A percentile compares a stretch with the other conserved stretches of the same genome.
Evolutionary conservation across 202 grass and related monocot genomes (phyloP).

Genomic region (Bolboschoenoplectus hybrid): DNA sequence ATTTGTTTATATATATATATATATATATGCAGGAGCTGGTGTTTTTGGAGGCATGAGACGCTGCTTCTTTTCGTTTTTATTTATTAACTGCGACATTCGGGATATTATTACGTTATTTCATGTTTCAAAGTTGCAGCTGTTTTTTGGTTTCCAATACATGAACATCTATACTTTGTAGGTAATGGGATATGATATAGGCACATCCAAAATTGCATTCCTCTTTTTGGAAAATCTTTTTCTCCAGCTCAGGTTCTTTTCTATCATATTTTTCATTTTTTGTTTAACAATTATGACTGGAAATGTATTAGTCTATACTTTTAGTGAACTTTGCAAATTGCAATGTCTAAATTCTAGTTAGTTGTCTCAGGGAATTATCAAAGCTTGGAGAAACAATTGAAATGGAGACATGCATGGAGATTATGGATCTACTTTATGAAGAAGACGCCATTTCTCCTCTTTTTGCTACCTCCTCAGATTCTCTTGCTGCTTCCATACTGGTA

Average conservation of each 20-base stretch:
- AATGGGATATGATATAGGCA: slow-evolving; percentile 70
- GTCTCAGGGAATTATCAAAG: slow-evolving; percentile 73
- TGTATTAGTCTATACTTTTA: neutral
- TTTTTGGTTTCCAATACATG: slow-evolving; percentile 12
- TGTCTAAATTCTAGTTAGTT: slow-evolving; percentile 23
- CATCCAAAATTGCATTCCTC: slow-evolving; percentile 63
- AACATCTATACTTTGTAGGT: slow-evolving; percentile 49
- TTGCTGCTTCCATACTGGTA: slow-evolving; percentile 89
- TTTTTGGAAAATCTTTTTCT: slow-evolving; percentile 75
- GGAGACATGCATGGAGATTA: slow-evolving; percentile 81
- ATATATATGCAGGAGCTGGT: slow-evolving; percentile 68
- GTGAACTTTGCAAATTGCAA: neutral
- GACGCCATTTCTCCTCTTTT: slow-evolving; percentile 77
- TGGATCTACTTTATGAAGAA: slow-evolving; percentile 88
- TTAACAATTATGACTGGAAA: slow-evolving; percentile 27
- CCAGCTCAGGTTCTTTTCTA: slow-evolving; percentile 59
- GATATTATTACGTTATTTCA: slow-evolving; percentile 19
- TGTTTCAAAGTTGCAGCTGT: neutral
- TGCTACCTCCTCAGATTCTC: slow-evolving; percentile 47
- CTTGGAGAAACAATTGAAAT: slow-evolving; percentile 64
- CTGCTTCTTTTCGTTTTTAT: neutral
- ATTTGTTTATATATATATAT: neutral
- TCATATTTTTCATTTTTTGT: slow-evolving; percentile 24
- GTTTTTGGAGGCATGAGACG: slow-evolving; percentile 73
- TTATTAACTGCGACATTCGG: neutral